These are phyloP conservation scores for Starmerella vaccinii DNA, from an alignment of 805 yeast species.

Conservation along the genomic window DNA sequence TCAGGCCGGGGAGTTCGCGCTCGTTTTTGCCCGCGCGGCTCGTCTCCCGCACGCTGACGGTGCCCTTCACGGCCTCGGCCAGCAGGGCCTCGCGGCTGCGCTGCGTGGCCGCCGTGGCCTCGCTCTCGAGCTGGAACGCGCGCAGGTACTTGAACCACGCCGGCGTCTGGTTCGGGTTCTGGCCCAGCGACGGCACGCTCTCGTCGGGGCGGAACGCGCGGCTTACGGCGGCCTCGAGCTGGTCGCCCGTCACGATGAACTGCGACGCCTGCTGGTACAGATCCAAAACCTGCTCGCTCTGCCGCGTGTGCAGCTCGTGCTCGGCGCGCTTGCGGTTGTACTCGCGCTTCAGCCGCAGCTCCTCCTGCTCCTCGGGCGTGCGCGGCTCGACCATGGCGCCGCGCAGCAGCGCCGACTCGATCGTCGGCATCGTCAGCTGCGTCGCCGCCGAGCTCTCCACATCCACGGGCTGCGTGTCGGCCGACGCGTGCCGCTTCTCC, in stretches of 20 bases:
- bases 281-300: constrained; percentile 50
- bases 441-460: constrained; percentile 38
- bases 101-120: not conserved
- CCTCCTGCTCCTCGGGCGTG: constrained; percentile 55
- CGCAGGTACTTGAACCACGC: constrained; percentile 13
- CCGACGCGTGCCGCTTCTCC: constrained; percentile 31
- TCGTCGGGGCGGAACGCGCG: constrained; percentile 15
- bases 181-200: constrained; percentile 12
- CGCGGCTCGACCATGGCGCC: constrained; percentile 66
- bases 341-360: constrained; percentile 48
- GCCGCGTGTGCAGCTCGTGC: constrained; percentile 42
- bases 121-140: constrained; percentile 1
- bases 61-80: constrained; percentile 4
- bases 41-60: not conserved
- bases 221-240: constrained; percentile 14
- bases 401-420: constrained; percentile 40
- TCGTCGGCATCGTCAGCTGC: constrained; percentile 65
- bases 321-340: constrained; percentile 55
- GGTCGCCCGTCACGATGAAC: constrained; percentile 17
- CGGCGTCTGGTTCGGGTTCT: constrained; percentile 16
- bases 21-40: not conserved
- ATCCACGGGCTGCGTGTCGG: constrained; percentile 27
- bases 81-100: constrained; percentile 5
- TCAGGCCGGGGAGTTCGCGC: constrained; percentile 25
- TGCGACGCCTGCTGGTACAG: constrained; percentile 41